A percentile compares a stretch with the other conserved stretches of the same genome.
Evolutionary conservation across 2,329 filamentous ascomycete species (phyloP).

Genomic region (Epichloe hybrida): DNA sequence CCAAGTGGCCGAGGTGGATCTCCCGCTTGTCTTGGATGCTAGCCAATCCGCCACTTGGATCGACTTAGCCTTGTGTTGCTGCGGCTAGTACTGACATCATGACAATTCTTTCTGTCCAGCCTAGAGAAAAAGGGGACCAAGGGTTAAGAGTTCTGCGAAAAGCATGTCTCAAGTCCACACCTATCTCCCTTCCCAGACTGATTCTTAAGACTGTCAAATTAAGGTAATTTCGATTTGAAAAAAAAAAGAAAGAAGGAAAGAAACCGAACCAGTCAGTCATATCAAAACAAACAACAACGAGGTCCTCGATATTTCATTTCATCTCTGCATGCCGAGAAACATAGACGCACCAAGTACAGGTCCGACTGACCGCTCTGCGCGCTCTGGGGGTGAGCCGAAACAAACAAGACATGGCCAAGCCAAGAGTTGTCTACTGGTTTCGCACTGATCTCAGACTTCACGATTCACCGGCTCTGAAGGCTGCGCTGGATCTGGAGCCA

Average conservation of each 20-base stretch:
- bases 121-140: neutral
- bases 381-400: neutral
- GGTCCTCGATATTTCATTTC: neutral
- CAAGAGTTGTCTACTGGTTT: constrained; percentile 60
- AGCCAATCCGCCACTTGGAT: neutral
- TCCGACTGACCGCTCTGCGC: neutral
- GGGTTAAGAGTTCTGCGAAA: neutral
- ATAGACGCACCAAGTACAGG: neutral
- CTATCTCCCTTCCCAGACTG: too few species aligned
- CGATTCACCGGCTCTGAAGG: constrained; percentile 60
- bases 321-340: neutral
- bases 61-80: neutral
- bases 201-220: too few species aligned
- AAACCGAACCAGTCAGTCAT: neutral
- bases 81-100: constrained; percentile 5
- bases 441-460: constrained; percentile 65
- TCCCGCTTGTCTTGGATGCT: neutral
- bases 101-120: neutral
- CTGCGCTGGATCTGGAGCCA: constrained; percentile 56
- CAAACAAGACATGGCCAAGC: constrained; percentile 16
- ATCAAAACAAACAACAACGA: too few species aligned
- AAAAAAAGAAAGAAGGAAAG: neutral
- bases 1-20: neutral
- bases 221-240: neutral
- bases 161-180: neutral